Conservation (phyloP, 2,329 filamentous ascomycete genomes). For the Microsporum canis region DNA sequence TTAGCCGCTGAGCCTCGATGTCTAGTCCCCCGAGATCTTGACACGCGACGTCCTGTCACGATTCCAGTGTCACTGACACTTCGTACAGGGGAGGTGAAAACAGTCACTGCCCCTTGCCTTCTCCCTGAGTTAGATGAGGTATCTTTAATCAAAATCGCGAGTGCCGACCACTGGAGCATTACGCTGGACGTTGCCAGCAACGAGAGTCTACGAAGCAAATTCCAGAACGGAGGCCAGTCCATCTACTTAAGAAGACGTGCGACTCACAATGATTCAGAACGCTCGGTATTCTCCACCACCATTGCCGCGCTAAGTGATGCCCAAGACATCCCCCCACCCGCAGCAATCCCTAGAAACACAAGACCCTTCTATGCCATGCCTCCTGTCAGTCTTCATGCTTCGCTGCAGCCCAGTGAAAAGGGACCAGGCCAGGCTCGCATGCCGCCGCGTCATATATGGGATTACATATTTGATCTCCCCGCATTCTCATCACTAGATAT, state of each 20-base stretch:
- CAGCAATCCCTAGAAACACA: slow-evolving; percentile 8
- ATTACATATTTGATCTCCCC: slow-evolving; percentile 61
- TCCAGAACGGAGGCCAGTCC: slow-evolving; percentile 55
- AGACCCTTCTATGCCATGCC: slow-evolving; percentile 14
- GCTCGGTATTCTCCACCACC: slow-evolving; percentile 60
- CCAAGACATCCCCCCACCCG: slow-evolving; percentile 32
- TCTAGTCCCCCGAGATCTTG: slow-evolving; percentile 74
- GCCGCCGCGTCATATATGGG: slow-evolving; percentile 43
- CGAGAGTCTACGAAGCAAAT: slow-evolving; percentile 50
- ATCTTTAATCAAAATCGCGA: slow-evolving; percentile 28
- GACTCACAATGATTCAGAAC: slow-evolving; percentile 46
- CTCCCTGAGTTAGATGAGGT: slow-evolving; percentile 37
- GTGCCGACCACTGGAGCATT: slow-evolving; percentile 66
- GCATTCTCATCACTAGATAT: slow-evolving; percentile 45
- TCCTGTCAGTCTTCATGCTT: slow-evolving; percentile 19
- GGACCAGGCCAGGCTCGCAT: slow-evolving; percentile 19
- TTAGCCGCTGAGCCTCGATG: slow-evolving; percentile 83
- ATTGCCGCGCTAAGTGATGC: slow-evolving; percentile 60
- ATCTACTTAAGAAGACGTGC: slow-evolving; percentile 63
- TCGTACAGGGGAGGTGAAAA: slow-evolving; percentile 28
- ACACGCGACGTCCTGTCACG: slow-evolving; percentile 67
- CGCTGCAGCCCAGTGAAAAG: not conserved
- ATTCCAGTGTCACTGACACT: slow-evolving; percentile 59
- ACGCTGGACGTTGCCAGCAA: slow-evolving; percentile 61
- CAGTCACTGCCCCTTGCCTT: slow-evolving; percentile 45